These are phyloP conservation scores for Mycogone perniciosa DNA, from an alignment of 2,329 filamentous ascomycete genomes.

Conservation along the genomic window DNA sequence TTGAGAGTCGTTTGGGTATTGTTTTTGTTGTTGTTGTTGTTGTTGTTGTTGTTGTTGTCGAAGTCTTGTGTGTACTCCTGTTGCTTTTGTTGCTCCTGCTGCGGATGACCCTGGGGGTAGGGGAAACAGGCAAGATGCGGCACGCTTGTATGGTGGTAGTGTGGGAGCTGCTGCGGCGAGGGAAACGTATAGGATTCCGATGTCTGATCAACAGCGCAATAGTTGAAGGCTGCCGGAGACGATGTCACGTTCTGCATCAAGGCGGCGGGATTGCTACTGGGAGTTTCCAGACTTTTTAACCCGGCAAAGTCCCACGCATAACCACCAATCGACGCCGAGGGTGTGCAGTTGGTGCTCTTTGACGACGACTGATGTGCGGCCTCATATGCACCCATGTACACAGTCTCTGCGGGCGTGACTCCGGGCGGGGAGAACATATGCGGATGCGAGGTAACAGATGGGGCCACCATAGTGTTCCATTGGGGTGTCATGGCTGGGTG, in stretches of 20 bases:
- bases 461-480: background rate
- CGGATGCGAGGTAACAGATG: background rate
- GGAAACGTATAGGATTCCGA: background rate
- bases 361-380: background rate
- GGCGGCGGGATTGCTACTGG: background rate
- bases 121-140: background rate
- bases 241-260: background rate
- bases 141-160: background rate
- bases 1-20: background rate
- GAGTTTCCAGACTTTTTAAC: background rate
- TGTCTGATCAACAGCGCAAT: background rate
- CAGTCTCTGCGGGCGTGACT: background rate
- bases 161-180: background rate
- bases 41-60: background rate
- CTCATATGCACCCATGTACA: background rate
- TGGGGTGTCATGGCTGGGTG: background rate
- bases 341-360: background rate
- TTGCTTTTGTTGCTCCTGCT: background rate
- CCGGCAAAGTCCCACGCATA: background rate
- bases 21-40: background rate
- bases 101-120: background rate
- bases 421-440: background rate
- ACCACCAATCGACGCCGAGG: background rate
- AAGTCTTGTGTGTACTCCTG: background rate
- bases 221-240: background rate